Percentiles rank a stretch among this genome's conserved stretches.
Evolutionary conservation across 225 moss, liverwort and hornwort species (phyloP).

Genomic region (Ulota crispa): DNA sequence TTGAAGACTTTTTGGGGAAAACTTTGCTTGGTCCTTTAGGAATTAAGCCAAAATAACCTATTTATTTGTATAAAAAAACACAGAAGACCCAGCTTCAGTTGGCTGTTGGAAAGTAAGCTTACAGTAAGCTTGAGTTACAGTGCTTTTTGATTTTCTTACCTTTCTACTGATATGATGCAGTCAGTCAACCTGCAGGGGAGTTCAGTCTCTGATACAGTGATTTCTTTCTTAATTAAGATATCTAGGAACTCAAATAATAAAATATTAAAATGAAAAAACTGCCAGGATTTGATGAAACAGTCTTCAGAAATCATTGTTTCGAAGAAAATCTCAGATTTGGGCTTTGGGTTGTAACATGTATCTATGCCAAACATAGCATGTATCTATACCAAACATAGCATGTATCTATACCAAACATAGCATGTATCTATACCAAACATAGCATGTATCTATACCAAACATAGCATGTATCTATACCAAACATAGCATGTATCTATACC

Average conservation of each 20-base stretch:
- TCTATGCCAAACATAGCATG: background rate
- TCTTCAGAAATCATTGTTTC: background rate
- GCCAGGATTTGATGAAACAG: background rate
- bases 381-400: no score
- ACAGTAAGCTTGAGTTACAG: background rate
- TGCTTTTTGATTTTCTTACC: background rate
- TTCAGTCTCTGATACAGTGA: background rate
- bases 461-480: background rate
- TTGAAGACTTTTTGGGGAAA: no score
- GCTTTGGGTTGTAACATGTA: background rate
- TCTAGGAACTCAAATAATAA: background rate
- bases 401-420: no score
- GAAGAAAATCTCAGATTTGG: background rate
- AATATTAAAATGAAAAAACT: background rate
- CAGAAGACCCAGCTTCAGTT: background rate
- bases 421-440: no score
- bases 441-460: no score
- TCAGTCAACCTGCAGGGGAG: background rate
- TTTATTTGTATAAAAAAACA: no score
- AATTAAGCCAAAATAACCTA: background rate
- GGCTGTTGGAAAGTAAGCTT: background rate
- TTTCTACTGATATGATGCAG: background rate
- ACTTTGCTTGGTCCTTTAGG: no score
- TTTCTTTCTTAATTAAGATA: background rate
- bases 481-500: background rate